Evolutionary conservation across 306 rosid genomes (phyloP).

Genomic region (Crotalaria pallida): DNA sequence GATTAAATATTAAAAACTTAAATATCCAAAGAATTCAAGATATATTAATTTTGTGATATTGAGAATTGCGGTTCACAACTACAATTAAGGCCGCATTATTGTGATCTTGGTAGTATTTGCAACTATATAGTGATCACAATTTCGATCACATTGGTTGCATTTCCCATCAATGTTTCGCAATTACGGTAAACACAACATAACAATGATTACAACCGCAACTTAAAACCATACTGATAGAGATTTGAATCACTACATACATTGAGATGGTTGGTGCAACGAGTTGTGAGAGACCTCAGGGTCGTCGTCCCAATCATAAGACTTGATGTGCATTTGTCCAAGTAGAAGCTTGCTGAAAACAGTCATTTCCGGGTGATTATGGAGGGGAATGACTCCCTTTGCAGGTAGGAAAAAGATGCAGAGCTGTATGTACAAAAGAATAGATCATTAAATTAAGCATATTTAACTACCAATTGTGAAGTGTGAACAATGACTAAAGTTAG

Average conservation of each 20-base stretch:
- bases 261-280: slow-evolving; percentile 11
- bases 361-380: slow-evolving; percentile 84
- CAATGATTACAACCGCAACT: too few species aligned
- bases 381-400: slow-evolving; percentile 59
- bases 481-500: background rate
- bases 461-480: background rate
- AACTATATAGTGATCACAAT: too few species aligned
- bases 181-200: too few species aligned
- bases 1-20: background rate
- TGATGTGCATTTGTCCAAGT: slow-evolving; percentile 59
- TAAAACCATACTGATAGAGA: background rate
- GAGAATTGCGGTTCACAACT: too few species aligned
- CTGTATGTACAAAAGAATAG: slow-evolving; percentile 14
- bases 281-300: slow-evolving; percentile 9
- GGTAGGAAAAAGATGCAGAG: slow-evolving; percentile 57
- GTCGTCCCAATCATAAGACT: slow-evolving; percentile 62
- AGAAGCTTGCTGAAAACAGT: slow-evolving; percentile 74
- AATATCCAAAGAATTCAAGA: background rate
- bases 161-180: too few species aligned
- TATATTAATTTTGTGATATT: background rate
- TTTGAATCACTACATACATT: slow-evolving; percentile 25
- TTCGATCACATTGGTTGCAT: too few species aligned
- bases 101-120: too few species aligned
- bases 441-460: background rate
- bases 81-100: too few species aligned